phyloP scores from a whole-genome alignment of 2,329 filamentous ascomycete genomes.

The Celoporthe dispersa region DNA sequence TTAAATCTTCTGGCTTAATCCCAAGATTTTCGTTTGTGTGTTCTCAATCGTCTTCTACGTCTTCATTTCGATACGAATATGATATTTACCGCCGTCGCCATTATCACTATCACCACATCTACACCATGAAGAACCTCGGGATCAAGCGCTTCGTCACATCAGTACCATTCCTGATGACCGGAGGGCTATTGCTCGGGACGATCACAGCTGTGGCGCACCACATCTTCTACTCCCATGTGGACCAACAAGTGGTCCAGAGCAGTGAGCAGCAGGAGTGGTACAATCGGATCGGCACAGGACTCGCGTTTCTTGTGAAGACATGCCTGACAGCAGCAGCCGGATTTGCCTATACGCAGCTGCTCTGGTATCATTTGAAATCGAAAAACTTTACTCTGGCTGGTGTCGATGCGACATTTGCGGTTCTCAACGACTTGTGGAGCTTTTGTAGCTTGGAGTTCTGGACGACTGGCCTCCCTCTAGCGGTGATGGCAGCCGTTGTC shows the following conservation, averaged over 20 bases:
- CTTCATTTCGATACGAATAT: too few species aligned
- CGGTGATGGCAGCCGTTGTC: neutral
- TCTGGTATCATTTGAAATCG: neutral
- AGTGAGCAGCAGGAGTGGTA: neutral
- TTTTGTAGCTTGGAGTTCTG: neutral
- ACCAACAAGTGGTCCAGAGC: neutral
- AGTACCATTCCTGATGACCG: conserved; percentile 5
- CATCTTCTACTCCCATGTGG: conserved; percentile 1
- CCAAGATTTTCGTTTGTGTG: too few species aligned
- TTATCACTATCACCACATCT: neutral
- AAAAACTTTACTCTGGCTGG: neutral
- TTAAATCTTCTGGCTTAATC: too few species aligned
- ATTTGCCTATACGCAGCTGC: conserved; percentile 1
- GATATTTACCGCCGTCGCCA: too few species aligned
- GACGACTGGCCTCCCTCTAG: neutral
- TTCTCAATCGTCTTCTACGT: too few species aligned
- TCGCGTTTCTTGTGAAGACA: neutral
- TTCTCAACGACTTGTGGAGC: neutral
- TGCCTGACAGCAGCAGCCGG: neutral
- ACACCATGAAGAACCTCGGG: neutral
- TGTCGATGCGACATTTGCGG: neutral
- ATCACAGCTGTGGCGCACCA: neutral
- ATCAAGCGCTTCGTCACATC: neutral
- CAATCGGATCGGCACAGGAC: neutral
- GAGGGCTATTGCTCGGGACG: neutral